Conservation (phyloP, 2,329 filamentous ascomycete genomes). For the Fusarium sp. region DNA sequence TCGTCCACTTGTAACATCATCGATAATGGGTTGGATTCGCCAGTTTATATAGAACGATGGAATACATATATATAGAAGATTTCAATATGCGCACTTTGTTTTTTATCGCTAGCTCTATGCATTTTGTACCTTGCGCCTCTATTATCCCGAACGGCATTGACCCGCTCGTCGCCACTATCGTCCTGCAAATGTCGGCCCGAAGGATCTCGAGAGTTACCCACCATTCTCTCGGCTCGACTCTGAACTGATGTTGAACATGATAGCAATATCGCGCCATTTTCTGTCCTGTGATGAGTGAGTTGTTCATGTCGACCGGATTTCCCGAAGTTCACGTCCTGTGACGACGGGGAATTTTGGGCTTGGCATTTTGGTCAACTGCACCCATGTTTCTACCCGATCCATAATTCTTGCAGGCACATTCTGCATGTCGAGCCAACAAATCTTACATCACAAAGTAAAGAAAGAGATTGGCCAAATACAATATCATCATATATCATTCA, state of each 20-base stretch:
- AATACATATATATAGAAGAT: neutral
- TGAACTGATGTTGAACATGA: neutral
- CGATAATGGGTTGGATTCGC: no score
- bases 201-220: neutral
- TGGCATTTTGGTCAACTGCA: neutral
- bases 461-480: neutral
- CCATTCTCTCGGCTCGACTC: neutral
- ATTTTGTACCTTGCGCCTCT: no score
- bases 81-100: neutral
- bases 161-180: neutral
- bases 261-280: fast-evolving
- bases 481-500: slow-evolving; percentile 11
- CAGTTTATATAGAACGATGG: neutral
- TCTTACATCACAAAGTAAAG: no score
- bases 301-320: neutral
- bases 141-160: neutral
- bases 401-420: neutral
- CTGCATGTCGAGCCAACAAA: neutral
- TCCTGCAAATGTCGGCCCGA: slow-evolving; percentile 2
- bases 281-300: no score
- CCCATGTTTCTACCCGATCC: neutral
- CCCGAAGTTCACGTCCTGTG: neutral
- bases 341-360: no score
- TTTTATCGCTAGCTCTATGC: neutral
- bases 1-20: fast-evolving